Conservation (phyloP, 2,329 filamentous ascomycete species). For the Aspergillus sp. region DNA sequence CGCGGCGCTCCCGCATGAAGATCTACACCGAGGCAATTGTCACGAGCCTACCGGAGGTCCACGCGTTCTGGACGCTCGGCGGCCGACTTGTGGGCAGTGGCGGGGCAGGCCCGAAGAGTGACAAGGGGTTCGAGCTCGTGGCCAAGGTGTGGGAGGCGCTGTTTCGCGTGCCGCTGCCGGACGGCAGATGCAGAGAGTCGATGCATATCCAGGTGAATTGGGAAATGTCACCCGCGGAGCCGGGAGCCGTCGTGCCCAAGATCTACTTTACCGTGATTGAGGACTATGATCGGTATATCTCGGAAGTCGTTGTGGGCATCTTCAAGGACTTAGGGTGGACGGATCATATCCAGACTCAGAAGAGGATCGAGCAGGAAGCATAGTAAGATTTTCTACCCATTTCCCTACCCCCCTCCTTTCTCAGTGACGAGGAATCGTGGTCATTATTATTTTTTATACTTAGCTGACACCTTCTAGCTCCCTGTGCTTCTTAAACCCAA, state of each 20-base stretch:
- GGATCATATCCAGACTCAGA: not conserved
- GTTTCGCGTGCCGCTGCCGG: not conserved
- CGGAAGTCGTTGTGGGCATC: not conserved
- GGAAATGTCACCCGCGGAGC: not conserved
- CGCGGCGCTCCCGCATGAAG: not conserved
- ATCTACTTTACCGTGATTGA: slow-evolving; percentile 1
- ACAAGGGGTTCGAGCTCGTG: not conserved
- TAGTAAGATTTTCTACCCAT: not conserved
- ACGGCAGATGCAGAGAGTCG: not conserved
- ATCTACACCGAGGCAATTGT: not conserved
- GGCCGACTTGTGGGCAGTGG: not conserved
- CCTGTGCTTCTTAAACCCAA: not conserved
- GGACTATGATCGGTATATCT: not conserved
- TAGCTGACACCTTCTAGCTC: not conserved
- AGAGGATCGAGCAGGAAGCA: slow-evolving; percentile 1
- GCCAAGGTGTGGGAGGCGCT: slow-evolving; percentile 3
- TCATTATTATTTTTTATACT: not conserved
- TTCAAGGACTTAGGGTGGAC: slow-evolving; percentile 5
- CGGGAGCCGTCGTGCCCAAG: not conserved
- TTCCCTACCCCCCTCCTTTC: no score
- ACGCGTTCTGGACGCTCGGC: slow-evolving; percentile 7
- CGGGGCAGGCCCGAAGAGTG: not conserved
- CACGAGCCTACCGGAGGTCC: not conserved
- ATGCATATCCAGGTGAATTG: slow-evolving; percentile 3
- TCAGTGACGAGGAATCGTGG: not conserved